A percentile compares a stretch with the other conserved stretches of the same genome.
phyloP scores from a whole-genome alignment of 352 stramenopile species.

The Globisporangium echinulatum region DNA sequence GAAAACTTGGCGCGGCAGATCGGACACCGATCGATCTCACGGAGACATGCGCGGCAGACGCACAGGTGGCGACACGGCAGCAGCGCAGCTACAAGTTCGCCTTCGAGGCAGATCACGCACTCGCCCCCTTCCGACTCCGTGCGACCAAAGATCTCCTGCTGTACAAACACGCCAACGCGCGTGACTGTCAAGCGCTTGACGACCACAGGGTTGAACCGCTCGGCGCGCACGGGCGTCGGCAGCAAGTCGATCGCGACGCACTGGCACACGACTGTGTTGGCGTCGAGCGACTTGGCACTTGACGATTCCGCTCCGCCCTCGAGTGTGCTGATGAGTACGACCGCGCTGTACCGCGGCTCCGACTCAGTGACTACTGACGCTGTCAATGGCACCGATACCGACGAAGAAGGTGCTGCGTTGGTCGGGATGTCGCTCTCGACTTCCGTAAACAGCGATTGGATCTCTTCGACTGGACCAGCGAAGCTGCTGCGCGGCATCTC shows the following conservation, averaged over 20 bases:
- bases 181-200: slow-evolving; percentile 50
- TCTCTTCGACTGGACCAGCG: slow-evolving; percentile 4
- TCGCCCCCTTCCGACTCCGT: slow-evolving; percentile 23
- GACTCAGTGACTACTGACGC: neutral
- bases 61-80: slow-evolving; percentile 64
- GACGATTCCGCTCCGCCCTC: slow-evolving; percentile 6
- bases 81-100: slow-evolving; percentile 28
- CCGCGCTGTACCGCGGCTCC: slow-evolving; percentile 22
- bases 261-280: slow-evolving; percentile 27
- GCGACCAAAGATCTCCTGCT: slow-evolving; percentile 55
- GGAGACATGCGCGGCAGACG: slow-evolving; percentile 52
- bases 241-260: slow-evolving; percentile 55
- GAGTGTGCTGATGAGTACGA: slow-evolving; percentile 22
- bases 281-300: neutral
- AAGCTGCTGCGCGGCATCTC: slow-evolving; percentile 7
- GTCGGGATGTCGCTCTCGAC: slow-evolving; percentile 11
- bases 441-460: slow-evolving; percentile 11
- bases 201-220: slow-evolving; percentile 24
- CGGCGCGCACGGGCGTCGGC: slow-evolving; percentile 29
- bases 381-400: neutral
- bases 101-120: slow-evolving; percentile 66
- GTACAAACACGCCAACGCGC: slow-evolving; percentile 22
- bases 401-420: neutral
- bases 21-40: slow-evolving; percentile 67
- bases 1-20: slow-evolving; percentile 60